Percentiles rank a stretch among this genome's conserved stretches.
Evolutionary conservation across 495 filamentous ascomycete genomes (phyloP).

Genomic region (Hypoxylon crocopeplum): DNA sequence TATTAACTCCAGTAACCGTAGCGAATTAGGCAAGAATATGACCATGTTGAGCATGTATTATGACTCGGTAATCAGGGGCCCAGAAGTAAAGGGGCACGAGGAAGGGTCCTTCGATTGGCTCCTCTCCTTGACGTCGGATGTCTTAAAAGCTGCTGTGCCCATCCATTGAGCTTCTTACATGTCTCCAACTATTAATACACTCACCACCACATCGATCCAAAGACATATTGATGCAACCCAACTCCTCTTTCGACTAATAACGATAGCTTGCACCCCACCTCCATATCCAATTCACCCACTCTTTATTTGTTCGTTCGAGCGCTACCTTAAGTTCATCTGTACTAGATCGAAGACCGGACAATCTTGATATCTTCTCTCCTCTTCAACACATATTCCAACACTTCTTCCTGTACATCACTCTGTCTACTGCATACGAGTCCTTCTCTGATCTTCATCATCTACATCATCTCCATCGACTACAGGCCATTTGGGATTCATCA

Average conservation of each 20-base stretch:
- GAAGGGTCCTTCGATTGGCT: not conserved
- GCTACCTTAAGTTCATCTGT: slow-evolving; percentile 13
- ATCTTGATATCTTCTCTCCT: slow-evolving; percentile 13
- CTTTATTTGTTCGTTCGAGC: slow-evolving; percentile 21
- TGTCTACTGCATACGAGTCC: not conserved
- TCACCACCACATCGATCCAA: slow-evolving; percentile 8
- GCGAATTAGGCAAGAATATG: slow-evolving; percentile 11
- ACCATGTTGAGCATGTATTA: slow-evolving; percentile 10
- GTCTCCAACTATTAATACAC: slow-evolving; percentile 27
- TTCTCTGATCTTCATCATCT: slow-evolving; percentile 6
- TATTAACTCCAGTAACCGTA: not conserved
- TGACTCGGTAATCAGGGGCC: slow-evolving; percentile 29
- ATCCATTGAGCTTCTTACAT: slow-evolving; percentile 25
- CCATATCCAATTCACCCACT: slow-evolving; percentile 17
- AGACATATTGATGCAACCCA: slow-evolving; percentile 36
- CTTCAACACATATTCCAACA: slow-evolving; percentile 2
- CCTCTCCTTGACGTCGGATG: slow-evolving; percentile 3
- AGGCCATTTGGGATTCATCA: slow-evolving; percentile 18
- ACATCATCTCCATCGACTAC: slow-evolving; percentile 10
- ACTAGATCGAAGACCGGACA: slow-evolving; percentile 23
- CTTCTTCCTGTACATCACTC: slow-evolving; percentile 7
- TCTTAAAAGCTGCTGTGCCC: slow-evolving; percentile 29
- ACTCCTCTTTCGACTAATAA: slow-evolving; percentile 31
- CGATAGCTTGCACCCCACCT: slow-evolving; percentile 27
- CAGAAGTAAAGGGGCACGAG: slow-evolving; percentile 4